These are phyloP conservation scores for Colletotrichum musicola DNA, from an alignment of 2,329 filamentous ascomycete genomes.

Conservation along the genomic window DNA sequence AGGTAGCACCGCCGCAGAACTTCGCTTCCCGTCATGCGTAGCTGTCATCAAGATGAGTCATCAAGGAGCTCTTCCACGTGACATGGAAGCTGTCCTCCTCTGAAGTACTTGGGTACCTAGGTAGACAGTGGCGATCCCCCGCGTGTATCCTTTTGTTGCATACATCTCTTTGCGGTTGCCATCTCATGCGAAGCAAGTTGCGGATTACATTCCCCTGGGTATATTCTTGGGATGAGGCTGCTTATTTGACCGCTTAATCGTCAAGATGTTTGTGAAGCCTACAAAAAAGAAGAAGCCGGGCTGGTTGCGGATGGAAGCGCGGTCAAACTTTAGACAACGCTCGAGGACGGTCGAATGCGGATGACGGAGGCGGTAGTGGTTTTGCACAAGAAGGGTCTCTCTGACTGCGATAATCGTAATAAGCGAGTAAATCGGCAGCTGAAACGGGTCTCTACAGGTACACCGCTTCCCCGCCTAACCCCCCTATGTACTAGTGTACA, in stretches of 20 bases:
- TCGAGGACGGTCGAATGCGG: conserved; percentile 27
- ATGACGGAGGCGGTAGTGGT: not conserved
- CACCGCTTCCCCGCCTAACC: conserved; percentile 39
- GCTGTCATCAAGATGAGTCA: conserved; percentile 36
- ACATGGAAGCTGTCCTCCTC: not conserved
- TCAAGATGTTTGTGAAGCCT: not conserved
- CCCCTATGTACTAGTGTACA: conserved; percentile 25
- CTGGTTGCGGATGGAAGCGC: not conserved
- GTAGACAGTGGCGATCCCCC: conserved; percentile 29
- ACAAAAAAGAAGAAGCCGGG: not conserved
- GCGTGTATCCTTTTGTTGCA: conserved; percentile 23
- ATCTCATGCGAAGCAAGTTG: too few species aligned
- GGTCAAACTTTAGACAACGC: conserved; percentile 7
- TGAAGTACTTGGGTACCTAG: too few species aligned
- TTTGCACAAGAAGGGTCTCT: conserved; percentile 8
- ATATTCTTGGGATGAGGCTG: too few species aligned
- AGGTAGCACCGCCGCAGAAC: conserved; percentile 38
- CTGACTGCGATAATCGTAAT: not conserved
- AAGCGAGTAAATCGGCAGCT: conserved; percentile 35
- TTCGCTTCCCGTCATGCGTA: conserved; percentile 22
- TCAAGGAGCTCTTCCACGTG: conserved; percentile 15
- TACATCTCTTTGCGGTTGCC: not conserved
- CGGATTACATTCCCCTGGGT: too few species aligned
- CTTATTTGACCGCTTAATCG: too few species aligned
- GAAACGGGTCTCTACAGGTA: conserved; percentile 39